Evolutionary conservation across 768 basidiomycete genomes (phyloP).

Genomic region (Podaxis rugospora): DNA sequence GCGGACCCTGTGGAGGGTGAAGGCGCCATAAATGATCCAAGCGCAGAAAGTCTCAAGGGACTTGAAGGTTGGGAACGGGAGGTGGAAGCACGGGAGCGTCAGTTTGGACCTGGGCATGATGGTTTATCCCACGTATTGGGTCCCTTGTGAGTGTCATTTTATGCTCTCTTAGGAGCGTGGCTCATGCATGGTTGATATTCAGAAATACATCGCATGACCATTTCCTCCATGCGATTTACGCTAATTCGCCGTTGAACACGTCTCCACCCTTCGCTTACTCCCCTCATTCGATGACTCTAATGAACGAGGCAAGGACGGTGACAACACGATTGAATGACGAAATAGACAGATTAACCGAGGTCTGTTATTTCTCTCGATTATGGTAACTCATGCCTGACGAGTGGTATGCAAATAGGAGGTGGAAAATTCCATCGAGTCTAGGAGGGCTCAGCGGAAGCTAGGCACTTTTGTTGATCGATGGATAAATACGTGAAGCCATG

Average conservation of each 20-base stretch:
- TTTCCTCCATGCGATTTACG: constrained; percentile 17
- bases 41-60: background rate
- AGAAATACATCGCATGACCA: constrained; percentile 14
- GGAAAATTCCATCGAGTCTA: background rate
- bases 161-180: background rate
- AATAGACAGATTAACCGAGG: background rate
- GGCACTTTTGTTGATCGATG: constrained; percentile 16
- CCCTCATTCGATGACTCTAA: constrained; percentile 9
- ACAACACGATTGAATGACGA: background rate
- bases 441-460: constrained; percentile 11
- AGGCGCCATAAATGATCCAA: background rate
- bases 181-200: background rate
- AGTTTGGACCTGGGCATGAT: background rate
- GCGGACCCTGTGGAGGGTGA: background rate
- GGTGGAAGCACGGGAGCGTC: constrained; percentile 5
- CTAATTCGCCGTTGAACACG: constrained; percentile 22
- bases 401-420: constrained; percentile 16
- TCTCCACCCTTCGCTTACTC: constrained; percentile 22
- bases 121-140: background rate
- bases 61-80: background rate
- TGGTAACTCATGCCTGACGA: background rate
- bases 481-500: background rate
- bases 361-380: background rate
- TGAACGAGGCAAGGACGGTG: constrained; percentile 17
- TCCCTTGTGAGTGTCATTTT: background rate